Base-by-base conservation (phyloP, 2,329 filamentous ascomycete species). In the Aspergillus terreus region DNA sequence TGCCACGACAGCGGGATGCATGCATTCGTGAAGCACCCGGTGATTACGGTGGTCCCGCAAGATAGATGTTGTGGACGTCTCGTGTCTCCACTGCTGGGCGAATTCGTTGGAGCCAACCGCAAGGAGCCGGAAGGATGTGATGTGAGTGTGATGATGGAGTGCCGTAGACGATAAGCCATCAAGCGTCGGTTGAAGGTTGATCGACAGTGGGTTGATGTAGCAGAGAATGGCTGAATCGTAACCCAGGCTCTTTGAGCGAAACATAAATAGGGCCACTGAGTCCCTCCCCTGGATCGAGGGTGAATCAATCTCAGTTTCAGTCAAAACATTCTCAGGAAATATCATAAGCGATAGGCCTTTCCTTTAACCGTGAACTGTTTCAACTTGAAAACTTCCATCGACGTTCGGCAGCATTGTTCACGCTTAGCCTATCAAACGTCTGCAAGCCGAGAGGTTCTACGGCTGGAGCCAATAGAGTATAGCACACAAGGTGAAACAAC, bases 231-330 rank as follows among this genome's bases (percentile, higher is more conserved):
- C 47, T 58, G 54, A 49, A 52, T 47, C 44, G 55, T 62, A 52
- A 55, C 54, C 64, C 66, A 48, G 56, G 57, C 62, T 58, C 56
- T 52, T 62, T 53, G 52, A 57, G 55, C 62, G 50, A 67, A 68
- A 68, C 69, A 73, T 73, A 73, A 73, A 73, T 73, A 73, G 61
- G 60, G 47, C 57, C 55, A 58, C 54, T 48, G 54, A 51, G 49
- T 69, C 69, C 59, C 55, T 54, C 56, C 48, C 48, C 53, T 61
- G 53, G 51, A 54, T 47, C 54, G 53, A 49, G 55, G 68, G 58
- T 59, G 60, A 61, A 64, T 63, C 58, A 62, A 58, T 54, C 50
- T 54, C 54, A 57, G 64, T 69, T 67, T 67, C 68, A 70, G 56
- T 60, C 58, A 55, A 53, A 53, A 54, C 55, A 51, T 56, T 51